Conservation (phyloP, 495 filamentous ascomycete species). For the Beverwykella pulmonaria region DNA sequence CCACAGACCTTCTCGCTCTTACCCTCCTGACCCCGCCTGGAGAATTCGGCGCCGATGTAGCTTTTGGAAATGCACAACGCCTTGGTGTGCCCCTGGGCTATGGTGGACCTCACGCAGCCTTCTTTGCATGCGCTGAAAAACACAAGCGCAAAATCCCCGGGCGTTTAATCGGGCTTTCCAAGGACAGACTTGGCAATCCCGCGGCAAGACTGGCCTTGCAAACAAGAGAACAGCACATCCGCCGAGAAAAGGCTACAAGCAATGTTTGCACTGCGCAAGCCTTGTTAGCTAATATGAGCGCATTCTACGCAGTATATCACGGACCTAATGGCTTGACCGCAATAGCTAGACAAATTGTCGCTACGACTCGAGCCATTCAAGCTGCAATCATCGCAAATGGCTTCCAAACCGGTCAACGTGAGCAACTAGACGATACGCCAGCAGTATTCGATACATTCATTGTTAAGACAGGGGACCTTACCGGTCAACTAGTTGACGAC, state of each 20-base stretch:
- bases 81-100: conserved; percentile 94
- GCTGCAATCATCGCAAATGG: conserved; percentile 67
- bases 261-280: conserved; percentile 99
- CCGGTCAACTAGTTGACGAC: conserved; percentile 55
- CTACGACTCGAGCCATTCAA: conserved; percentile 70
- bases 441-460: conserved; percentile 81
- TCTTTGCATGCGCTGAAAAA: conserved; percentile 92
- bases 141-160: conserved; percentile 96
- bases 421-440: conserved; percentile 57
- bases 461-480: conserved; percentile 53
- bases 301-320: conserved; percentile 97
- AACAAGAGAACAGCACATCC: conserved; percentile 95
- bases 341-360: conserved; percentile 78
- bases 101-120: conserved; percentile 94
- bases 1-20: conserved; percentile 88
- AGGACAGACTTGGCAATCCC: conserved; percentile 80
- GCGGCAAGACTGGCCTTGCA: conserved; percentile 90
- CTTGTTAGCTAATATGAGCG: conserved; percentile 93
- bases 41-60: conserved; percentile 96
- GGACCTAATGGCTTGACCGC: conserved; percentile 81
- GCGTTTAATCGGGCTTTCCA: conserved; percentile 88
- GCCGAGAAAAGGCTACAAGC: conserved; percentile 96
- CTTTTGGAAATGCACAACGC: conserved; percentile 93
- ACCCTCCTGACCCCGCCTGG: conserved; percentile 89
- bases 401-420: conserved; percentile 61